phyloP scores from a whole-genome alignment of 2,329 filamentous ascomycete species.

The Ascochyta koolunga region DNA sequence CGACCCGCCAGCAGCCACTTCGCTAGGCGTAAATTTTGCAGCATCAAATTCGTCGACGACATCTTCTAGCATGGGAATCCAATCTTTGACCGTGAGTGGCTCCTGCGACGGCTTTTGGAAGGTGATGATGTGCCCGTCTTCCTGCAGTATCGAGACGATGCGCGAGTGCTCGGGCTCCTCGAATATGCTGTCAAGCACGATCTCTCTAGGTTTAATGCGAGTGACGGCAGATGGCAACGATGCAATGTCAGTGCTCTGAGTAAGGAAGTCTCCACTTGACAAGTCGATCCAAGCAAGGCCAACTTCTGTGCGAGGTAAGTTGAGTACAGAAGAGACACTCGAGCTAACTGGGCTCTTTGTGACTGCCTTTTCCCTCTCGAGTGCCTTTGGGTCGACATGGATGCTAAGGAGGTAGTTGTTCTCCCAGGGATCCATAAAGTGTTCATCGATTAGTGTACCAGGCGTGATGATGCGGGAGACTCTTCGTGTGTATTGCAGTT shows the following conservation, averaged over 20 bases:
- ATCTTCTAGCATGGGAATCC: conserved; percentile 78
- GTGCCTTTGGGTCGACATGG: conserved; percentile 58
- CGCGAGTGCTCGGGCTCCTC: conserved; percentile 63
- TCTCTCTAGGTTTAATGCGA: conserved; percentile 81
- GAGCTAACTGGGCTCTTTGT: conserved; percentile 37
- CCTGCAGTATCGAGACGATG: conserved; percentile 71
- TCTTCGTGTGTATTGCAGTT: conserved; percentile 80
- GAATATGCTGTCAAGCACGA: conserved; percentile 69
- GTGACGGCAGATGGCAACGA: conserved; percentile 81
- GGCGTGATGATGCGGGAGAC: conserved; percentile 91
- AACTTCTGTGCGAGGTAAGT: conserved; percentile 56
- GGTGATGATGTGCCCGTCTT: conserved; percentile 77
- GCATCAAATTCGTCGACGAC: conserved; percentile 63
- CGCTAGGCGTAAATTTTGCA: conserved; percentile 67
- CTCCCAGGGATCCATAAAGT: conserved; percentile 91
- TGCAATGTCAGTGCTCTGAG: conserved; percentile 73
- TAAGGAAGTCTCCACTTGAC: conserved; percentile 93
- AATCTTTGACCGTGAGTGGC: conserved; percentile 63
- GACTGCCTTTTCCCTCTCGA: conserved; percentile 30
- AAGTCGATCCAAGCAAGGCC: conserved; percentile 94
- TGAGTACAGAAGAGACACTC: conserved; percentile 41
- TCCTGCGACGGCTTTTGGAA: conserved; percentile 63
- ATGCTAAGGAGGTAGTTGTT: conserved; percentile 93
- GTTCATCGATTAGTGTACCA: conserved; percentile 95
- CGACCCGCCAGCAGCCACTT: conserved; percentile 77